Conservation (phyloP, 257 asterid species). For the Solanum pennellii region DNA sequence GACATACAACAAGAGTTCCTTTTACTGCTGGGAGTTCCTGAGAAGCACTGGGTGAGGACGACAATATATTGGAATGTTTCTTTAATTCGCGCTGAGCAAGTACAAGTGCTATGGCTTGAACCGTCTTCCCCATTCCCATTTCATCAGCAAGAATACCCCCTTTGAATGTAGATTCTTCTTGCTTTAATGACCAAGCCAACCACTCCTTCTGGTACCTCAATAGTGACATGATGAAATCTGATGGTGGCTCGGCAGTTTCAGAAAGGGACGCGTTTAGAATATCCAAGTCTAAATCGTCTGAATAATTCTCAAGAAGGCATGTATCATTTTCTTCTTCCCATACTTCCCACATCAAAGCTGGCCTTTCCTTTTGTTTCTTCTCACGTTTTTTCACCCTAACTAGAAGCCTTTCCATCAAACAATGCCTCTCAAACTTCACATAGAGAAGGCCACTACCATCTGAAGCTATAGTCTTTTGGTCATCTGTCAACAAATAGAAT, state of each 20-base stretch:
- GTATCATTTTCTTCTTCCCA: slow-evolving; percentile 42
- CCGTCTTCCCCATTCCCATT: slow-evolving; percentile 97
- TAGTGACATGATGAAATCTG: slow-evolving; percentile 54
- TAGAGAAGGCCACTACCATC: neutral
- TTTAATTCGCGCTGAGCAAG: slow-evolving; percentile 47
- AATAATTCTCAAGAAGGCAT: slow-evolving; percentile 52
- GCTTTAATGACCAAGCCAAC: slow-evolving; percentile 83
- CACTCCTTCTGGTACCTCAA: slow-evolving; percentile 83
- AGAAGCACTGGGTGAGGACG: neutral
- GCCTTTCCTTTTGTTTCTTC: slow-evolving; percentile 26
- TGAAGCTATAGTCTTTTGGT: neutral
- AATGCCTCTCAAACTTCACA: neutral
- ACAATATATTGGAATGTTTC: neutral
- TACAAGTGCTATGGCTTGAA: slow-evolving; percentile 86
- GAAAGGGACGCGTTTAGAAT: slow-evolving; percentile 40
- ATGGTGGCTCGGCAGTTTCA: slow-evolving; percentile 56
- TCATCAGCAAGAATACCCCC: slow-evolving; percentile 98
- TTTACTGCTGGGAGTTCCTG: neutral
- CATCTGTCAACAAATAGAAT: neutral
- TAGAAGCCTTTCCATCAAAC: neutral
- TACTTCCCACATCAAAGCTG: slow-evolving; percentile 54
- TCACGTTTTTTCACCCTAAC: slow-evolving; percentile 21
- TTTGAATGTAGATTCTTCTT: slow-evolving; percentile 58
- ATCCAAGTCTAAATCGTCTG: slow-evolving; percentile 23
- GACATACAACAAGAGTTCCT: neutral